phyloP scores from a whole-genome alignment of 108 stramenopile genomes.

The Chaetoceros tenuissimus region DNA sequence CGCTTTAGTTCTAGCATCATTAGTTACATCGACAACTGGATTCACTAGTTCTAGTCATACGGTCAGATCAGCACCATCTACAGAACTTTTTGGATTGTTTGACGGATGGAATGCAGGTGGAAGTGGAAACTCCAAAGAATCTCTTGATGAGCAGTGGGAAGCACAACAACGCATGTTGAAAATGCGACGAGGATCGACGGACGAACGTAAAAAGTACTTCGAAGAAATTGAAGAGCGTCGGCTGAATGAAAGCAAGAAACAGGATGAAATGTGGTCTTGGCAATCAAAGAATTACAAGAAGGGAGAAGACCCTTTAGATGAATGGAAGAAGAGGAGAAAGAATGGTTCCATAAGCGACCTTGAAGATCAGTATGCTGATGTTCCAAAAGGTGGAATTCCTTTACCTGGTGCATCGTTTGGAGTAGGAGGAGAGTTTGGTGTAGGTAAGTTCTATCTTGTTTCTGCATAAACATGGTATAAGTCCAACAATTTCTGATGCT shows the following conservation, averaged over 20 bases:
- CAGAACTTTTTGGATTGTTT: conserved; percentile 23
- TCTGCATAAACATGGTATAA: no score
- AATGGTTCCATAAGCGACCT: conserved; percentile 70
- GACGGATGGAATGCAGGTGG: conserved; percentile 38
- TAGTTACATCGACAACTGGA: no score
- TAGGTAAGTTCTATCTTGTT: conserved; percentile 22
- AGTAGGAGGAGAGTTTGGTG: conserved; percentile 86
- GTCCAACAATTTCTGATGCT: neutral
- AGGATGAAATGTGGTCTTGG: conserved; percentile 81
- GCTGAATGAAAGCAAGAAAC: conserved; percentile 50
- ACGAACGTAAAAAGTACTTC: conserved; percentile 71
- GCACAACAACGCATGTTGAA: conserved; percentile 68
- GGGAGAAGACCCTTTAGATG: conserved; percentile 79
- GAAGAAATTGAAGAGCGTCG: conserved; percentile 59
- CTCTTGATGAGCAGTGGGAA: conserved; percentile 64
- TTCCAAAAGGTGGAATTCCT: conserved; percentile 81
- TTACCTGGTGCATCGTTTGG: conserved; percentile 79
- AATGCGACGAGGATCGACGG: conserved; percentile 42
- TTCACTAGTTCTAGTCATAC: no score
- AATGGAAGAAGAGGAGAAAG: conserved; percentile 77
- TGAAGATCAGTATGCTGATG: conserved; percentile 82
- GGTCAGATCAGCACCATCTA: neutral
- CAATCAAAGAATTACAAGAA: conserved; percentile 70
- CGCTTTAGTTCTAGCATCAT: no score
- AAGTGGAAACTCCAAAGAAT: conserved; percentile 27